These are phyloP conservation scores for Schizochytrium sp. DNA, from an alignment of 108 stramenopile species.

Conservation along the genomic window DNA sequence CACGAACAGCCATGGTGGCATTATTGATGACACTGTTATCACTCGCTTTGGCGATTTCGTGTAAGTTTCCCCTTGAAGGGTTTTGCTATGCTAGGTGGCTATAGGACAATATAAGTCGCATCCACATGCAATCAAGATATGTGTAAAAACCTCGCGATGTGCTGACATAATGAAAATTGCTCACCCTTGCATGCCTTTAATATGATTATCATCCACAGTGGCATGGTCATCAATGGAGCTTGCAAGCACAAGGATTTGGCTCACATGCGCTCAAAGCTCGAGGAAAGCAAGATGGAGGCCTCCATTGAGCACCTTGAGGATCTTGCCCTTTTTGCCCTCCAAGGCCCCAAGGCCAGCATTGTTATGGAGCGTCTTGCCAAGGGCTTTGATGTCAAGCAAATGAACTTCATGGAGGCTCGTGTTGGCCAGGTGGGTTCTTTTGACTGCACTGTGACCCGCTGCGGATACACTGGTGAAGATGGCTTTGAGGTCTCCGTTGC, in stretches of 20 bases:
- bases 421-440: slow-evolving; percentile 87
- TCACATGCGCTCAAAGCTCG: slow-evolving; percentile 84
- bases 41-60: slow-evolving; percentile 85
- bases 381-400: slow-evolving; percentile 82
- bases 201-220: slow-evolving; percentile 62
- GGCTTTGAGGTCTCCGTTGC: slow-evolving; percentile 97
- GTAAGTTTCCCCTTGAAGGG: not conserved
- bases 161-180: not conserved
- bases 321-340: slow-evolving; percentile 92
- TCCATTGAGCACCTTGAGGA: slow-evolving; percentile 89
- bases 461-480: slow-evolving; percentile 99
- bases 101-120: too few relatives aligned
- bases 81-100: too few relatives aligned
- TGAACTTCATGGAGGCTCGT: slow-evolving; percentile 96
- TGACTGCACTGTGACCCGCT: slow-evolving; percentile 94
- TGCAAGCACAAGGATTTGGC: slow-evolving; percentile 95
- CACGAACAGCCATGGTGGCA: slow-evolving; percentile 92
- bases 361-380: slow-evolving; percentile 86
- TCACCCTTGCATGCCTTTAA: not conserved
- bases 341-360: slow-evolving; percentile 91
- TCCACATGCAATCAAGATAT: too few relatives aligned
- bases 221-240: slow-evolving; percentile 99
- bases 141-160: too few relatives aligned
- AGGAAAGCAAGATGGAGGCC: slow-evolving; percentile 67
- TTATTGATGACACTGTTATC: slow-evolving; percentile 97